phyloP scores from a whole-genome alignment of 768 basidiomycete species.

The Trametes elegans region DNA sequence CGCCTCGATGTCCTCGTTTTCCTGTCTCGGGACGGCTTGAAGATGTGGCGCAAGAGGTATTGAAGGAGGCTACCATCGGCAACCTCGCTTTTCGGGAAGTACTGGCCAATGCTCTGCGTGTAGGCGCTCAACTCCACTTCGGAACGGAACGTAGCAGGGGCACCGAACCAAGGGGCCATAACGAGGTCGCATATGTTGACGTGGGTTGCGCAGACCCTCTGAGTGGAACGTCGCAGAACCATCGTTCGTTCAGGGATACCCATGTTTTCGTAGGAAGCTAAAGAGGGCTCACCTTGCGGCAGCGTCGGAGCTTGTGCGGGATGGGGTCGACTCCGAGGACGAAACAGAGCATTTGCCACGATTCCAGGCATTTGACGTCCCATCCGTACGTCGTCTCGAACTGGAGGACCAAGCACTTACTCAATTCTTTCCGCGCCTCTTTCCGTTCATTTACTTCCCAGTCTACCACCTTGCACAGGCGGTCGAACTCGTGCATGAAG shows the following conservation, averaged over 20 bases:
- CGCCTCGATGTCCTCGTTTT: too few species aligned
- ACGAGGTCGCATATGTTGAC: conserved; percentile 35
- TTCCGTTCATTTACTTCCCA: neutral
- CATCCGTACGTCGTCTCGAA: conserved; percentile 23
- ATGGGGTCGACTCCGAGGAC: conserved; percentile 13
- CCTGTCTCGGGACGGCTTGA: neutral
- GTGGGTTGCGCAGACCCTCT: conserved; percentile 18
- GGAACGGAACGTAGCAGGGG: conserved; percentile 18
- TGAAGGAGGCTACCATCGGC: conserved; percentile 31
- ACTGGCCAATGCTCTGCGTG: conserved; percentile 19
- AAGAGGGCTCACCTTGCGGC: conserved; percentile 13
- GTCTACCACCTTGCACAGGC: neutral
- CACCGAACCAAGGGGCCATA: conserved; percentile 12
- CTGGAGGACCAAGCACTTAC: conserved; percentile 10
- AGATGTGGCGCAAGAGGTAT: conserved; percentile 25
- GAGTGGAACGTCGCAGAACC: neutral
- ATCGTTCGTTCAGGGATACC: neutral
- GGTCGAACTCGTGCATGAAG: conserved; percentile 7
- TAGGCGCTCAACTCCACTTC: conserved; percentile 25
- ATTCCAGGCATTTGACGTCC: conserved; percentile 10
- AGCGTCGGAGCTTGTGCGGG: conserved; percentile 5
- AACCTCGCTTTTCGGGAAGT: conserved; percentile 30
- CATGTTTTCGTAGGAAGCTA: too few species aligned
- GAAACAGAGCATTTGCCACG: conserved; percentile 12
- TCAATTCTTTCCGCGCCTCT: neutral